Evolutionary conservation across 192 early-diverging fungal genomes (phyloP).

Genomic region (Phycomyces blakesleeanus): DNA sequence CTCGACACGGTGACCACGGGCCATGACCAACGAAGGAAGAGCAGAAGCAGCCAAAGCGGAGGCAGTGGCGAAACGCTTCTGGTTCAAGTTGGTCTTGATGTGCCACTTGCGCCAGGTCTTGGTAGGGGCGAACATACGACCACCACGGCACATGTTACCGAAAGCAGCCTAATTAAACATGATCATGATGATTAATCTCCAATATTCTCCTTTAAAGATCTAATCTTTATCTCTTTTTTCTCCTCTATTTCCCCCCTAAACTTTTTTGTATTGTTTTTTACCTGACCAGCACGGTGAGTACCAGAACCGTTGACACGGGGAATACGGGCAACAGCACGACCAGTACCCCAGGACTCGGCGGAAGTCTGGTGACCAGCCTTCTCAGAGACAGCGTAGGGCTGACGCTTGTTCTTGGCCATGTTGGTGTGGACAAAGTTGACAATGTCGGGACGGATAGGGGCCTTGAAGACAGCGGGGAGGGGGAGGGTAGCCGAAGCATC

Average conservation of each 20-base stretch:
- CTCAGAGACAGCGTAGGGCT: slow-evolving; percentile 92
- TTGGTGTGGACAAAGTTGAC: slow-evolving; percentile 96
- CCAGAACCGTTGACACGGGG: slow-evolving; percentile 96
- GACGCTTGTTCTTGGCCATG: slow-evolving; percentile 99
- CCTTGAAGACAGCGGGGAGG: slow-evolving; percentile 93
- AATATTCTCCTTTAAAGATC: too few species aligned
- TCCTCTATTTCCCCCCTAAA: too few species aligned
- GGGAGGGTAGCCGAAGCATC: slow-evolving; percentile 67
- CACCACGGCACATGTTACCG: slow-evolving; percentile 99
- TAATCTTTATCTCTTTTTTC: too few species aligned
- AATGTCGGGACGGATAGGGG: slow-evolving; percentile 97
- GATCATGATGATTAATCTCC: too few species aligned
- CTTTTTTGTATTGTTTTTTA: too few species aligned
- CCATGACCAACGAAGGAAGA: slow-evolving; percentile 87
- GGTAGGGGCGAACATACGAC: slow-evolving; percentile 99
- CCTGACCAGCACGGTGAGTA: slow-evolving; percentile 95
- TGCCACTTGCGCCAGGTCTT: slow-evolving; percentile 99
- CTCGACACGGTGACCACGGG: slow-evolving; percentile 96
- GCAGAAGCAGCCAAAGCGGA: slow-evolving; percentile 97
- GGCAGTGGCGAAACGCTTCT: slow-evolving; percentile 96
- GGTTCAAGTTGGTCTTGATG: slow-evolving; percentile 98
- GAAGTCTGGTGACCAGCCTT: slow-evolving; percentile 99
- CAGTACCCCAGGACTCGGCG: slow-evolving; percentile 97
- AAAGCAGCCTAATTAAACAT: slow-evolving; percentile 81
- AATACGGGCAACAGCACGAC: slow-evolving; percentile 99